Base-by-base conservation (phyloP, 2,329 filamentous ascomycete genomes). In the Graphilbum ipis-grandicollis region DNA sequence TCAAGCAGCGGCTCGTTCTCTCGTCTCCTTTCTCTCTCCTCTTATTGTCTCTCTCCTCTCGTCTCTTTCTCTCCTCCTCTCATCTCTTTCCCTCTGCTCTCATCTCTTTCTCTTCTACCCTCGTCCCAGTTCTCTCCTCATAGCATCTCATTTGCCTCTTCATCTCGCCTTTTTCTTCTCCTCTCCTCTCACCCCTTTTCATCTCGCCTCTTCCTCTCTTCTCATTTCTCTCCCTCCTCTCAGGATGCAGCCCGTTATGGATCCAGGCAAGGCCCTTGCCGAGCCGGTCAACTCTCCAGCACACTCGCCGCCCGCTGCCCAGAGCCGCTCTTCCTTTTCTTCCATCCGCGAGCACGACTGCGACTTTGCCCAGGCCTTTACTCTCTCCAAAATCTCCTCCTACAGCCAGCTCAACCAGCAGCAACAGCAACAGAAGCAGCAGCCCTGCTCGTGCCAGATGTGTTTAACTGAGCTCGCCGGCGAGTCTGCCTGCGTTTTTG, bases 311-410 rank as follows among this genome's bases (percentile, higher is more conserved):
- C 31, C 19, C 5, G 19, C 33, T 18, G 33, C 33, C 22, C 9
- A 30, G 40, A 53, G 52, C 43, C 65, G 69, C 41, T 66, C 66
- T 22, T 75, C 70, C 40, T 75, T 75, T 55, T 74, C 70, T 22
- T 75, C 70, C 33, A 68, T 75, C 41, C 62, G 70, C 42, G 70
- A 75, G 57, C 65, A 67, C 51, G 67, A 71, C 48, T 60, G 63
- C 46, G 65, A 66, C 41, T 54, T 74, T 22, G 64, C 68, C 39
- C 73, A 78, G 57, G 68, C 66, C 38, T 78, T 78, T 44, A 75
- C 71, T 35, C 64, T 64, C 37, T 68, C 68, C 50, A 76, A 75
- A 52, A 56, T 75, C 42, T 76, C 72, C 13, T 31, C 29, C 19
- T 31, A 9, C 26, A 22, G n/a, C 23, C 35, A 15, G 13, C 23